phyloP scores from a whole-genome alignment of 2,329 filamentous ascomycete species.

The Scedosporium dehoogii region DNA sequence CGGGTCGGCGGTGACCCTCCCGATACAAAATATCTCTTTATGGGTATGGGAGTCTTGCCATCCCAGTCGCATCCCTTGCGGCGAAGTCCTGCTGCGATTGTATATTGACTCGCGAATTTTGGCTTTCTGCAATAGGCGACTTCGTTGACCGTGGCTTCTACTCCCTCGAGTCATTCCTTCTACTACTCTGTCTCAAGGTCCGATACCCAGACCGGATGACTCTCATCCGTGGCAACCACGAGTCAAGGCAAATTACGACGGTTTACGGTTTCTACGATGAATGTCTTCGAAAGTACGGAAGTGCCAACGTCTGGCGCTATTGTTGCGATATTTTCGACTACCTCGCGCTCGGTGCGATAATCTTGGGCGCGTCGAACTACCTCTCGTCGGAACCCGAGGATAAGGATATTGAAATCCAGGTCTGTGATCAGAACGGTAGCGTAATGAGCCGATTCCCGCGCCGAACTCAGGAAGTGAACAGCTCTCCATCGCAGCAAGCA shows the following conservation, averaged over 20 bases:
- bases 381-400: slow-evolving; percentile 40
- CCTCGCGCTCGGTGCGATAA: slow-evolving; percentile 78
- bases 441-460: slow-evolving; percentile 65
- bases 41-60: slow-evolving; percentile 52
- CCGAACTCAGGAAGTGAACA: slow-evolving; percentile 18
- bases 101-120: too few relatives aligned
- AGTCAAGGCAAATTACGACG: slow-evolving; percentile 92
- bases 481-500: slow-evolving; percentile 8
- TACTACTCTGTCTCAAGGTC: slow-evolving; percentile 92
- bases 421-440: slow-evolving; percentile 74
- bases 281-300: slow-evolving; percentile 90
- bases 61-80: slow-evolving; percentile 9
- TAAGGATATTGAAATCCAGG: slow-evolving; percentile 82
- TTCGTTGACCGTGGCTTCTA: slow-evolving; percentile 98
- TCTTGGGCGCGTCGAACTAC: slow-evolving; percentile 72
- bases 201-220: slow-evolving; percentile 97
- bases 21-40: slow-evolving; percentile 94
- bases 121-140: slow-evolving; percentile 49
- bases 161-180: slow-evolving; percentile 90
- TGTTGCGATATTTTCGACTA: slow-evolving; percentile 99
- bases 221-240: slow-evolving; percentile 88
- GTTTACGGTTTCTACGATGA: slow-evolving; percentile 99
- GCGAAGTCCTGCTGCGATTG: slow-evolving; percentile 5
- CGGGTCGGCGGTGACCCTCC: slow-evolving; percentile 87
- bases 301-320: slow-evolving; percentile 92